These are phyloP conservation scores for Saccharomycopsis sp. DNA, from an alignment of 805 yeast genomes.

Conservation along the genomic window DNA sequence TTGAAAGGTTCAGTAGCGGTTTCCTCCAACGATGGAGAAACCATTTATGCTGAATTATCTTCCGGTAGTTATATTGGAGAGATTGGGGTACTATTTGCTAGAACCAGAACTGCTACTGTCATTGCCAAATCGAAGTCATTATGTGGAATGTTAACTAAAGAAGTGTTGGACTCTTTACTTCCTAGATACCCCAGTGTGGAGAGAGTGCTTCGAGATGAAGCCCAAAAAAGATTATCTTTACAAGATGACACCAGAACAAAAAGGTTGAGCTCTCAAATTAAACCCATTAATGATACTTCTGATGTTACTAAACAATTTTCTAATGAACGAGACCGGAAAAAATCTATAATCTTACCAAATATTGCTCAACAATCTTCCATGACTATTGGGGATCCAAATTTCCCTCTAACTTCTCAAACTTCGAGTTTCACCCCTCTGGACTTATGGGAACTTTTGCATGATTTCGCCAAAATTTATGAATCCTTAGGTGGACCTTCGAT, in stretches of 20 bases:
- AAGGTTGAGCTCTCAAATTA: conserved; percentile 7
- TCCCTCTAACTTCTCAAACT: no score
- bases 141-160: conserved; percentile 58
- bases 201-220: conserved; percentile 63
- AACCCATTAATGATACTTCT: no score
- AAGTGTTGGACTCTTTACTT: conserved; percentile 46
- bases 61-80: conserved; percentile 68
- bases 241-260: conserved; percentile 42
- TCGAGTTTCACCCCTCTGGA: no score
- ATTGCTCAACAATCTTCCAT: not conserved
- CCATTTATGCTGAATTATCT: conserved; percentile 49
- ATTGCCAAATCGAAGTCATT: conserved; percentile 58
- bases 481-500: no score
- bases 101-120: conserved; percentile 75
- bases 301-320: no score
- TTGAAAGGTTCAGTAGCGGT: conserved; percentile 68
- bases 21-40: conserved; percentile 68
- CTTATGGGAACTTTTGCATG: no score
- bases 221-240: conserved; percentile 66
- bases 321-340: not conserved
- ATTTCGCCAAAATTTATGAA: no score
- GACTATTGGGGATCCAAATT: no score
- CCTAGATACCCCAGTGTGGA: conserved; percentile 57
- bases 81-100: conserved; percentile 62
- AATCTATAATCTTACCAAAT: not conserved